Evolutionary conservation across 805 yeast genomes (phyloP).

Genomic region (Kuraishia cidri): DNA sequence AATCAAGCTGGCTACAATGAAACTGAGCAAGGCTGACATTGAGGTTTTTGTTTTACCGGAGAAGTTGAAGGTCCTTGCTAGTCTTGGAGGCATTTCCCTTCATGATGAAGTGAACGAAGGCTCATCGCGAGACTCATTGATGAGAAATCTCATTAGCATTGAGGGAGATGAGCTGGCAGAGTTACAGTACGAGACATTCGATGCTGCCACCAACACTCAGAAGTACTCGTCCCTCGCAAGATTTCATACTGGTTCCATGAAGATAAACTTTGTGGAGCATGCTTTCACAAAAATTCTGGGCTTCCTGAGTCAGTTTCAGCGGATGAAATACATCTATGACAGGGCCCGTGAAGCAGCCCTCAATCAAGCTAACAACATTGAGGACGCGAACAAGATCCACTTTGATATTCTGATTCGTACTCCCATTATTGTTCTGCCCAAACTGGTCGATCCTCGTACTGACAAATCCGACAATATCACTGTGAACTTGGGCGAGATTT

Average conservation of each 20-base stretch:
- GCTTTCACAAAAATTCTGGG: slow-evolving; percentile 61
- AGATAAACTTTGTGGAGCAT: slow-evolving; percentile 72
- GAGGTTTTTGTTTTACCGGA: slow-evolving; percentile 64
- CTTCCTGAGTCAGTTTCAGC: slow-evolving; percentile 65
- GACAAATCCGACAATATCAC: slow-evolving; percentile 52
- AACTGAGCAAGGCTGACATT: slow-evolving; percentile 65
- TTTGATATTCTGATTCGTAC: slow-evolving; percentile 69
- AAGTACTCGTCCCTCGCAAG: slow-evolving; percentile 48
- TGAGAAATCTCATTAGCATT: slow-evolving; percentile 64
- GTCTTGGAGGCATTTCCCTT: slow-evolving; percentile 69
- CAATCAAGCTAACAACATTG: slow-evolving; percentile 60
- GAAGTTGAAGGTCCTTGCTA: slow-evolving; percentile 61
- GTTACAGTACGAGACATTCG: slow-evolving; percentile 76
- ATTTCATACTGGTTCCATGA: slow-evolving; percentile 68
- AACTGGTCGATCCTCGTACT: slow-evolving; percentile 28
- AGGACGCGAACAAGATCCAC: slow-evolving; percentile 51
- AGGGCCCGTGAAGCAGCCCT: slow-evolving; percentile 83
- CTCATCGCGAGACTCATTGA: slow-evolving; percentile 45
- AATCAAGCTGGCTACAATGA: slow-evolving; percentile 68
- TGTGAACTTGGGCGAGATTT: slow-evolving; percentile 76
- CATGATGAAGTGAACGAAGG: slow-evolving; percentile 70
- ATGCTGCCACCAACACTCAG: slow-evolving; percentile 35
- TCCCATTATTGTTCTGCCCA: slow-evolving; percentile 80
- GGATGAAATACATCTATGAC: slow-evolving; percentile 87
- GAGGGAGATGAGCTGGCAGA: slow-evolving; percentile 77